A percentile compares a stretch with the other conserved stretches of the same genome.
Conservation (phyloP, 169 alveolate genomes). For the Eimeria sp. region DNA sequence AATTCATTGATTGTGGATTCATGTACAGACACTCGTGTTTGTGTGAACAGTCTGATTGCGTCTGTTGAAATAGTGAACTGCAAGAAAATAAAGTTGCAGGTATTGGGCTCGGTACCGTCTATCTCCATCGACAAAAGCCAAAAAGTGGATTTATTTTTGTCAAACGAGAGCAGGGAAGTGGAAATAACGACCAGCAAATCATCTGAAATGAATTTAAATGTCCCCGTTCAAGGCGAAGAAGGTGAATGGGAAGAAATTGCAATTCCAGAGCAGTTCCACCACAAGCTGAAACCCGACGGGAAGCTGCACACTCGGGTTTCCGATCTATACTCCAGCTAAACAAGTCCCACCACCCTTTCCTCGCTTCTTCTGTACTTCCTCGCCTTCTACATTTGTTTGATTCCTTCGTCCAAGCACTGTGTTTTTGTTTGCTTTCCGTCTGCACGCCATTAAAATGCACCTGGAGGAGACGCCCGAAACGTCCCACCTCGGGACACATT, state of each 20-base stretch:
- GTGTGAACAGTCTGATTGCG: slow-evolving; percentile 84
- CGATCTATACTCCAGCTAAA: slow-evolving; percentile 86
- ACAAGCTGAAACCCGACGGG: slow-evolving; percentile 82
- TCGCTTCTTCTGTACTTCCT: background rate
- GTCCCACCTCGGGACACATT: background rate
- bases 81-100: slow-evolving; percentile 86
- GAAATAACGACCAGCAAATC: slow-evolving; percentile 88
- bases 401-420: background rate
- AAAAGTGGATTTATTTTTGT: slow-evolving; percentile 85
- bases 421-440: background rate
- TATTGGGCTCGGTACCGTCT: slow-evolving; percentile 84
- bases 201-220: slow-evolving; percentile 87
- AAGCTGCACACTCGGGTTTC: slow-evolving; percentile 86
- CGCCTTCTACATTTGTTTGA: background rate
- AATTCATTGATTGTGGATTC: slow-evolving; percentile 68
- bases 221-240: slow-evolving; percentile 76
- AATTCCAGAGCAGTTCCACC: slow-evolving; percentile 89
- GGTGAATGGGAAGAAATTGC: slow-evolving; percentile 88
- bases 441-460: too few species aligned
- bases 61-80: slow-evolving; percentile 87
- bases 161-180: slow-evolving; percentile 83
- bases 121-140: slow-evolving; percentile 87
- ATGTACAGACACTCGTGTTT: slow-evolving; percentile 65
- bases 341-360: background rate
- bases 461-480: too few species aligned